Conservation (phyloP, 1,139 yeast genomes). For the Sugiyamaella xylanicola region DNA sequence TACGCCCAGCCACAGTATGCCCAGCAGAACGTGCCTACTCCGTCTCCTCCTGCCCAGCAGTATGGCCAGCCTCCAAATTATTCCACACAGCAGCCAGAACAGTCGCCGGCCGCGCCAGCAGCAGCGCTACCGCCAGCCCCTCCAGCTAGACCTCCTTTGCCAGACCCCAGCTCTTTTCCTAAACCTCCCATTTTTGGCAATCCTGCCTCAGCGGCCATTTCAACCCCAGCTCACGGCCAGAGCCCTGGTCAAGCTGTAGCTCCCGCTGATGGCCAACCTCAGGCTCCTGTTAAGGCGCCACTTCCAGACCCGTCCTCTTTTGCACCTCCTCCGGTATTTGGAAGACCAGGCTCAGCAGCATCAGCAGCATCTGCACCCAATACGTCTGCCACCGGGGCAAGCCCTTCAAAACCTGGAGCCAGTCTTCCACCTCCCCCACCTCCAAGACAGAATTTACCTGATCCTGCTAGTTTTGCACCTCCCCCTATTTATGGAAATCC, state of each 20-base stretch:
- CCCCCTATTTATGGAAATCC: constrained; percentile 41
- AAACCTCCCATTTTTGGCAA: constrained; percentile 27
- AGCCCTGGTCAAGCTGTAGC: background rate
- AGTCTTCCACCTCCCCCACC: constrained; percentile 20
- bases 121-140: constrained; percentile 20
- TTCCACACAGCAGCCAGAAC: constrained; percentile 2
- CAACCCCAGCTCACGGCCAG: background rate
- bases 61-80: constrained; percentile 1
- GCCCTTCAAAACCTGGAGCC: constrained; percentile 1
- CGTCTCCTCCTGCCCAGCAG: constrained; percentile 2
- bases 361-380: constrained; percentile 14
- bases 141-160: constrained; percentile 23
- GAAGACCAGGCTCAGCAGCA: constrained; percentile 20
- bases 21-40: constrained; percentile 1
- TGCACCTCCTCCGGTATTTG: constrained; percentile 48
- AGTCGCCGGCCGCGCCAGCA: constrained; percentile 3
- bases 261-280: constrained; percentile 1
- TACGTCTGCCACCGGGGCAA: background rate
- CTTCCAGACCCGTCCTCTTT: constrained; percentile 48
- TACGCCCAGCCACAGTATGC: constrained; percentile 12
- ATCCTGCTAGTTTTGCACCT: constrained; percentile 48
- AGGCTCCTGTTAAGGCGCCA: constrained; percentile 18
- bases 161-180: constrained; percentile 26
- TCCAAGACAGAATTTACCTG: constrained; percentile 41
- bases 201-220: constrained; percentile 14